phyloP scores from a whole-genome alignment of 495 filamentous ascomycete genomes.

The Tuber brumale region DNA sequence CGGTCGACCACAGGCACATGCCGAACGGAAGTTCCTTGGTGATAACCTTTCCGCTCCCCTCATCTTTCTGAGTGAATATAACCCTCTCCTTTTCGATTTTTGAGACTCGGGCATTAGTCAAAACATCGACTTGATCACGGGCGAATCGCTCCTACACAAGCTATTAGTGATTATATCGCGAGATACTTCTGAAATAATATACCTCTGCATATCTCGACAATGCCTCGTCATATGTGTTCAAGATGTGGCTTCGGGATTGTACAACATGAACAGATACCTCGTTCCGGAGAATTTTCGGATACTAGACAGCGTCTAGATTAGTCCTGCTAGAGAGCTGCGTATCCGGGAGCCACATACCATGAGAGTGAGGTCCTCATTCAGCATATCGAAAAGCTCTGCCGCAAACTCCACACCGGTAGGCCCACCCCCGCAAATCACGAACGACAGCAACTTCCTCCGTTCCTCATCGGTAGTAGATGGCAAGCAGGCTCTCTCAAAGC shows the following conservation, averaged over 20 bases:
- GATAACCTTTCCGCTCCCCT: slow-evolving; percentile 62
- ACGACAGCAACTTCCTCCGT: slow-evolving; percentile 77
- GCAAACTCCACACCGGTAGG: slow-evolving; percentile 92
- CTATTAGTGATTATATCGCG: neutral
- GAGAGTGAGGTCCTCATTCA: slow-evolving; percentile 85
- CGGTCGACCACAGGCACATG: slow-evolving; percentile 97
- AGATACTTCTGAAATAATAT: slow-evolving; percentile 14
- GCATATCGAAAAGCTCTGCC: slow-evolving; percentile 87
- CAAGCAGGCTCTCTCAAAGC: slow-evolving; percentile 86
- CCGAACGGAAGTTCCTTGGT: slow-evolving; percentile 92
- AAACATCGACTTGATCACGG: slow-evolving; percentile 80
- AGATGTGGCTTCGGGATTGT: slow-evolving; percentile 84
- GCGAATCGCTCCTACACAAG: slow-evolving; percentile 59
- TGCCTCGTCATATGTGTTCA: slow-evolving; percentile 97
- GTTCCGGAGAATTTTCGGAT: slow-evolving; percentile 83
- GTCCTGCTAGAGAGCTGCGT: neutral
- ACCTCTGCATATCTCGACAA: slow-evolving; percentile 86
- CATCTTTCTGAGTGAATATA: slow-evolving; percentile 70
- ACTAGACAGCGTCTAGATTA: slow-evolving; percentile 46
- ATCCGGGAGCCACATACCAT: slow-evolving; percentile 21
- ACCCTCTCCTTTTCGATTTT: slow-evolving; percentile 79
- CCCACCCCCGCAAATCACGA: slow-evolving; percentile 90
- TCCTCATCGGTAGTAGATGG: slow-evolving; percentile 89
- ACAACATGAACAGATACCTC: slow-evolving; percentile 97
- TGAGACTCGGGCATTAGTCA: slow-evolving; percentile 86